Evolutionary conservation across 2,329 filamentous ascomycete genomes (phyloP), one percentile per base, ranked within the genome.

Genomic region (Metarhizium brunneum): DNA sequence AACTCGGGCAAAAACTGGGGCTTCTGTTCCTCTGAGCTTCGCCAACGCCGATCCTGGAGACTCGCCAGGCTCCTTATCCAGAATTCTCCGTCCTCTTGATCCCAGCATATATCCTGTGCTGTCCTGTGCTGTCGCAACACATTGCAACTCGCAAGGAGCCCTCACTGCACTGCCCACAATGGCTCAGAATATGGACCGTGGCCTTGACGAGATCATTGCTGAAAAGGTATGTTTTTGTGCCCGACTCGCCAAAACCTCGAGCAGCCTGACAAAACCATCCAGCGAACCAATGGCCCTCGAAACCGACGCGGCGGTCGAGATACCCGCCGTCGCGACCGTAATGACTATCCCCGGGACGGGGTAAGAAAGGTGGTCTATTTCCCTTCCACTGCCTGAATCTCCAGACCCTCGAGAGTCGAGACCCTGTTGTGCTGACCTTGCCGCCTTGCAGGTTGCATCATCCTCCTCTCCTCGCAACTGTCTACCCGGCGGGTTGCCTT

Each of bases 331-430:
- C 64, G 65, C 51, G 67, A 72, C 40, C 71, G 71, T 55, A 69
- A 68, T 55, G 71, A 76, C 42, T 86, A 81, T 64, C 87, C 88
- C 67, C 86, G 88, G 74, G 89, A 94, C 75, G 89, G 89, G 74
- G 82, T 92, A 70, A 92, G 86, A 91, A 95, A 95, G 90, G 30
- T 16, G 49, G 13, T 6, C 48, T 18, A n/a, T 42, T 47, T 32
- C 35, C 48, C 30, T 54, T 36, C 32, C 54, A 54, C 47, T 40
- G 14, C 29, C 42, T 51, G 40, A 42, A 20, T 51, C 59, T 53
- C 58, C 58, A 54, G 49, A 38, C 10, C 4, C 48, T 20, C 25
- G 25, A 25, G 25, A 25, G 29, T 20, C 25, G 25, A 25, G 25
- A 25, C 25, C 25, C 25, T 25, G 1, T 52, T 4, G 42, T 6